These are phyloP conservation scores for Penicillium rolfsii DNA, from an alignment of 2,329 filamentous ascomycete species.

Conservation along the genomic window DNA sequence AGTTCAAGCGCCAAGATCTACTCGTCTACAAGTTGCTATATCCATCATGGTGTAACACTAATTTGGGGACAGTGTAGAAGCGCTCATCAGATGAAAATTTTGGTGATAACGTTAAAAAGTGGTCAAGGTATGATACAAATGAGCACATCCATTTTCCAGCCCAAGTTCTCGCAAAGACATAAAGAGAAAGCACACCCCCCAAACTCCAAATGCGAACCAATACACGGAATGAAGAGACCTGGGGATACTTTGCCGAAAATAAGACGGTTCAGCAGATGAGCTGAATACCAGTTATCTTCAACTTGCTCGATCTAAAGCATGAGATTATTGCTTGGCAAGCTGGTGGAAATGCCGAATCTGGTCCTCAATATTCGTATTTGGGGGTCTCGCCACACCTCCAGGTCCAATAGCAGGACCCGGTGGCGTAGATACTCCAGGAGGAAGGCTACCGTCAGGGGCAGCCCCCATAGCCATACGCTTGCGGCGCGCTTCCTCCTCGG, in stretches of 20 bases:
- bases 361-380: constrained; percentile 75
- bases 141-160: constrained; percentile 12
- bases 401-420: constrained; percentile 37
- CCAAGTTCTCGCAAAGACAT: constrained; percentile 5
- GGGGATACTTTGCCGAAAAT: background rate
- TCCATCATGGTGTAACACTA: too few species aligned
- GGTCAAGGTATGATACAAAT: constrained; percentile 17
- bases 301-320: background rate
- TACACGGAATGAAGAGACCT: background rate
- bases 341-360: constrained; percentile 74
- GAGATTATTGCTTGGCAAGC: constrained; percentile 49
- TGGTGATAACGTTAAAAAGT: background rate
- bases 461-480: constrained; percentile 68
- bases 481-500: constrained; percentile 73
- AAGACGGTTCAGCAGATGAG: background rate
- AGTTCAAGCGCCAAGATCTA: background rate
- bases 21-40: background rate
- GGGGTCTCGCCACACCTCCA: constrained; percentile 37
- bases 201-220: constrained; percentile 13
- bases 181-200: constrained; percentile 6
- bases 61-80: background rate
- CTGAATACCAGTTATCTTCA: background rate
- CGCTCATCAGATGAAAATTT: background rate
- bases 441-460: constrained; percentile 42
- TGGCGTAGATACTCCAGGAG: constrained; percentile 28